Base-by-base conservation (phyloP, 2,329 filamentous ascomycete species). In the Paecilomyces niveus region DNA sequence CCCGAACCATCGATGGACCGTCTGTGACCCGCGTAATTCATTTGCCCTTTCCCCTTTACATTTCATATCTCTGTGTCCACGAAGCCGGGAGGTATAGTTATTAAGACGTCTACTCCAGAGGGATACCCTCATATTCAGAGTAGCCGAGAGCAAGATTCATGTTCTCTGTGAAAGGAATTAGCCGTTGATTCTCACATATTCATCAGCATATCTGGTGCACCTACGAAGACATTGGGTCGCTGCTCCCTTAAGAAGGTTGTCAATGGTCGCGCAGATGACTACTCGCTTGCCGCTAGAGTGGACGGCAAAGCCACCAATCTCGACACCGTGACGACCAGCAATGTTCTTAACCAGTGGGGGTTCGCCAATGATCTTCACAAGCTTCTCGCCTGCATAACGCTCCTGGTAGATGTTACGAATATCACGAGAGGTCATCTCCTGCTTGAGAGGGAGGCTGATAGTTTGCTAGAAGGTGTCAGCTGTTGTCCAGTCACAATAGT, bases 321-420 rank as follows among this genome's bases (percentile, higher is more conserved):
- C 92, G 3, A 96, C 88, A 22, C 90, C 89, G 72, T 97, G 93
- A 78, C 88, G 90, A 63, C 89, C 86, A 65, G 85, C 85, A 68
- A 97, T 97, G 65, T 86, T 80, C 78, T 92, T 95, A 58, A 97
- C 93, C 10, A 87, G 79, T 2, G 93, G 94, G 0, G 89, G 84
- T 74, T 97, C 93, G 57, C 93, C 93, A 3, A 90, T 84, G 21
- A 97, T 85, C 82, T 94, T 96, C 72, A 99, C 88, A 15, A 99
- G 86, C 78, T 92, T 93, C 83, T 97, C 94, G 55, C 92, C 92
- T 5, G 93, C 93, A 70, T 96, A 99, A 24, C 93, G 85, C 68
- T 97, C 93, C 76, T 97, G 93, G 81, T 96, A 99, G 59, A 97
- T 80, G 70, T 96, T 90, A 62, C 94, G 86, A 66, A 99, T 91